These are phyloP conservation scores for Globisporangium cylindrosporum DNA, from an alignment of 352 stramenopile species.

Conservation along the genomic window DNA sequence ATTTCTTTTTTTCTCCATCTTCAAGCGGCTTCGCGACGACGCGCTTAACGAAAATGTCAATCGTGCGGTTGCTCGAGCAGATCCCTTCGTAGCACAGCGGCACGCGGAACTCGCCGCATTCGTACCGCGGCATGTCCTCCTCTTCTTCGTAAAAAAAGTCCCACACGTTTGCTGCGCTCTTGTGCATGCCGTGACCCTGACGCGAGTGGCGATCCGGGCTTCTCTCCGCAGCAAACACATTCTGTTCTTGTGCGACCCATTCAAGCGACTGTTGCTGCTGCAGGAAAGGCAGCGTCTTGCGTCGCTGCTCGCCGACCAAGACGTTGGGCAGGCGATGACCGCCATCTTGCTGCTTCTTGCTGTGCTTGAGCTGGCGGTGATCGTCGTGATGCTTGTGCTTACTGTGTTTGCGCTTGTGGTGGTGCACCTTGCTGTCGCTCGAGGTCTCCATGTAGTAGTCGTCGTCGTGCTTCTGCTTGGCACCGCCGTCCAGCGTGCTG, in stretches of 20 bases:
- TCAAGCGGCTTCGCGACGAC: slow-evolving; percentile 25
- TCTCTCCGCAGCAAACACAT: neutral
- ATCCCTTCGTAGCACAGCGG: slow-evolving; percentile 31
- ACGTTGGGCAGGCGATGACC: slow-evolving; percentile 8
- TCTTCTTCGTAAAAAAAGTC: neutral
- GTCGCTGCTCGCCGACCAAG: slow-evolving; percentile 15
- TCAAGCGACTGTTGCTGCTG: slow-evolving; percentile 23
- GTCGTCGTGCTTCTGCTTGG: slow-evolving; percentile 10
- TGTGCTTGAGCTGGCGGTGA: slow-evolving; percentile 1
- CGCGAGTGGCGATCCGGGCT: neutral
- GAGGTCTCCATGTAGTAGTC: slow-evolving; percentile 27
- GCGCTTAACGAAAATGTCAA: slow-evolving; percentile 52
- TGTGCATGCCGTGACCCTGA: neutral
- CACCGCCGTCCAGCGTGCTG: slow-evolving; percentile 20
- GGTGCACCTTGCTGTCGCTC: slow-evolving; percentile 2
- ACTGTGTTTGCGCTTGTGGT: slow-evolving; percentile 6
- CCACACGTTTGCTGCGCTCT: neutral
- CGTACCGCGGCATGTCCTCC: slow-evolving; percentile 16
- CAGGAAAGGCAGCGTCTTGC: slow-evolving; percentile 21
- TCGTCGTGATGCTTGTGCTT: slow-evolving; percentile 1
- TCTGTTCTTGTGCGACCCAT: slow-evolving; percentile 12
- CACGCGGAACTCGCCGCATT: slow-evolving; percentile 31
- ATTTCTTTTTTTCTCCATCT: slow-evolving; percentile 25
- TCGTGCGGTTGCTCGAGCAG: slow-evolving; percentile 23
- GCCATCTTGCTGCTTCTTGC: neutral